Conservation (phyloP, 2,329 filamentous ascomycete genomes). For the Diaporthe amygdali region DNA sequence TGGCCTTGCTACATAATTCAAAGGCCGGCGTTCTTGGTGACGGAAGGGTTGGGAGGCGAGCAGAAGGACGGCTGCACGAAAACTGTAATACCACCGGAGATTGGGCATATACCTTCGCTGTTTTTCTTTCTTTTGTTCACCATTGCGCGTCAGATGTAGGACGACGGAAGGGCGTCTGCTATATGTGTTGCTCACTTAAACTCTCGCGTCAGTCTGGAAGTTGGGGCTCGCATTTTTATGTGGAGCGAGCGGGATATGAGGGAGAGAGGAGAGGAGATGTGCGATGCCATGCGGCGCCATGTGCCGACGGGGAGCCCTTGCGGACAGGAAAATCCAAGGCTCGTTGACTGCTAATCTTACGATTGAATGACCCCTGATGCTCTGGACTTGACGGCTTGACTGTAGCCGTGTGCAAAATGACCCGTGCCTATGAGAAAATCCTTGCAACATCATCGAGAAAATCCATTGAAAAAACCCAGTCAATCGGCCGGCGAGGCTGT, state of each 20-base stretch:
- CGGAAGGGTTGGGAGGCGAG: constrained; percentile 1
- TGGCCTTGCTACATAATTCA: constrained; percentile 9
- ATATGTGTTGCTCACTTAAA: not conserved
- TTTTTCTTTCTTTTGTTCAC: not conserved
- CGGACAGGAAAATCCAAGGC: constrained; percentile 6
- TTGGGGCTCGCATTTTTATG: not conserved
- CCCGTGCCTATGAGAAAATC: not conserved
- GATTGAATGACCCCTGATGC: not conserved
- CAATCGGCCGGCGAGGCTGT: not conserved
- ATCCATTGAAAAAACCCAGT: not conserved
- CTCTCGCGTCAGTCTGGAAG: not conserved
- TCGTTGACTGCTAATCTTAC: not conserved
- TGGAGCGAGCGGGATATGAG: not conserved
- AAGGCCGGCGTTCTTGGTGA: constrained; percentile 21
- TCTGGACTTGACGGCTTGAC: not conserved
- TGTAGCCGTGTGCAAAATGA: not conserved
- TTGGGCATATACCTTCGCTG: constrained; percentile 21
- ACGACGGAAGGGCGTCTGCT: not conserved
- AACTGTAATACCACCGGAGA: constrained; percentile 21
- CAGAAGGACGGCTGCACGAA: constrained; percentile 19
- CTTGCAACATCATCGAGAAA: not conserved
- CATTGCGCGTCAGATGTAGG: not conserved
- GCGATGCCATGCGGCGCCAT: not conserved
- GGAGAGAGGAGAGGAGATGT: not conserved
- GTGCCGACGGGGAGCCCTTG: not conserved